Base-by-base conservation (phyloP, 805 yeast genomes). In the Jamesozyma rosinii region DNA sequence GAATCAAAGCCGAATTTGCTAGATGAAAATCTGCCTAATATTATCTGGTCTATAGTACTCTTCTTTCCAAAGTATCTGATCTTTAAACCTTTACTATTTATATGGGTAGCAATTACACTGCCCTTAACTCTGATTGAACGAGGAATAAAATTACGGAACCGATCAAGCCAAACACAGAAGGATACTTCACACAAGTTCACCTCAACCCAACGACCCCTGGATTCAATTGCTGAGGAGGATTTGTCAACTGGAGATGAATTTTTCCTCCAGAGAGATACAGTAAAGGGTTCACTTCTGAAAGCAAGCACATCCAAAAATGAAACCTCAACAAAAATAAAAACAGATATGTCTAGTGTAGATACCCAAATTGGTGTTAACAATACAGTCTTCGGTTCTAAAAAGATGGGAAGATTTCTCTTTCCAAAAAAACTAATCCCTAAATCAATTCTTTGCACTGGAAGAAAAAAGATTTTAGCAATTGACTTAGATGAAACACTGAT, bases 401-500 rank as follows among this genome's bases (percentile, higher is more conserved):
- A 57, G 31, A 57, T 62, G 55, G 74, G 74, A 1, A 59, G 67
- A 42, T 66, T 68, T 8, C 58, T 70, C 9, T 70, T 68, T 47
- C 74, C 74, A 0, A 63, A 62, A 36, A 69, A 65, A 39, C 50
- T 69, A 62, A 70, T 64, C n/a, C 67, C 67, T 15, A 58, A 52
- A 43, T 62, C 66, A 5, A 55, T 63, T 13, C 40, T 58, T 18
- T 58, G 55, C 22, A 55, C 62, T 4, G 54, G 52, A 65, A 69
- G 59, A 52, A 67, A 52, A 47, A 72, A 71, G 50, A 88, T 87
- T 56, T 70, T 92, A 26, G 83, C 92, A 1, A 68, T 92, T 20
- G 98, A 92, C 59, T 72, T 92, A 26, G 98, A 90, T 63, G 98
- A 92, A 57, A 92, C 98, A 0, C 67, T 92, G 44, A 88, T 92